Percentiles rank a stretch among this genome's conserved stretches.
Evolutionary conservation across 2,329 filamentous ascomycete species (phyloP).

Genomic region (Penicillium griseofulvum): DNA sequence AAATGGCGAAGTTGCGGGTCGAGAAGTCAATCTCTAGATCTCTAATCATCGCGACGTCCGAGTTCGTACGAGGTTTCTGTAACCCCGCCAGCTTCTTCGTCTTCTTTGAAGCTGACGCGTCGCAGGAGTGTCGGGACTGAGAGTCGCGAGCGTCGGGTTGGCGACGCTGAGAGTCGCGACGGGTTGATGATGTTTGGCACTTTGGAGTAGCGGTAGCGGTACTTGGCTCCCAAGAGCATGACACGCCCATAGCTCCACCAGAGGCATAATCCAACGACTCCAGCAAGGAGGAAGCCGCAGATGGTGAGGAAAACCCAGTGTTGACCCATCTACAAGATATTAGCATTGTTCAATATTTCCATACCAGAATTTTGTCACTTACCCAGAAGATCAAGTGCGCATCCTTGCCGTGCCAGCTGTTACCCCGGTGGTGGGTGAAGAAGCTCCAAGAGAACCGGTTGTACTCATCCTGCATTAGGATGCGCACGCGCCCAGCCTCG

Average conservation of each 20-base stretch:
- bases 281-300: constrained; percentile 51
- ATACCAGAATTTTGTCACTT: constrained; percentile 17
- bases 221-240: constrained; percentile 41
- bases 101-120: constrained; percentile 41
- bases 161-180: constrained; percentile 31
- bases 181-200: constrained; percentile 27
- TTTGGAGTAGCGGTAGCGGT: constrained; percentile 41
- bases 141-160: constrained; percentile 34
- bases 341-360: background rate
- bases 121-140: constrained; percentile 38
- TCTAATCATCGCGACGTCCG: constrained; percentile 33
- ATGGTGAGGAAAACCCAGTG: constrained; percentile 57
- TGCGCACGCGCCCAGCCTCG: constrained; percentile 56
- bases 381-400: constrained; percentile 65
- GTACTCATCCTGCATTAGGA: constrained; percentile 70
- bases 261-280: constrained; percentile 46
- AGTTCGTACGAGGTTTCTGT: constrained; percentile 42
- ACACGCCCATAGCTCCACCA: constrained; percentile 54
- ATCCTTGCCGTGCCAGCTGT: constrained; percentile 65
- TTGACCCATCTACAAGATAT: constrained; percentile 48
- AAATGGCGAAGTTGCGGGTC: constrained; percentile 7
- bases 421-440: constrained; percentile 65
- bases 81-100: constrained; percentile 36
- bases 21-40: constrained; percentile 3
- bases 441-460: constrained; percentile 68